Evolutionary conservation across 164 flowering plant species (phyloP), one percentile per base, ranked within the genome.

Genomic region (Houttuynia cordata): DNA sequence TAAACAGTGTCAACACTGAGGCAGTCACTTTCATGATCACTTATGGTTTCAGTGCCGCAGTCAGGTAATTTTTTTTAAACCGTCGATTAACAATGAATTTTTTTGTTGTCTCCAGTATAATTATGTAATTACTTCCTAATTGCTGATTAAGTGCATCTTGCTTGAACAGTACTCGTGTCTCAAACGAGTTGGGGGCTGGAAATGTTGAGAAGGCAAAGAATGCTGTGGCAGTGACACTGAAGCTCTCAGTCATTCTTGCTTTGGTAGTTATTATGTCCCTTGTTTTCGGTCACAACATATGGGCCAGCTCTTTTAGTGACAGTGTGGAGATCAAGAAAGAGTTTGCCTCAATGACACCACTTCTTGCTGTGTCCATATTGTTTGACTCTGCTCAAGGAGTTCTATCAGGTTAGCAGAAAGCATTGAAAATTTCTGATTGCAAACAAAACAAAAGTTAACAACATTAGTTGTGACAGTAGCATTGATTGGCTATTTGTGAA

Each of bases 161-260:
- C 23, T 53, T 47, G 25, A 47, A 56, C 83, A 91, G 97, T 78
- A 91, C 96, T 47, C 80, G 96, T 54, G 97, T 91, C 45, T 88
- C 96, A 5, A 91, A 91, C 70, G 97, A 88, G 68, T 62, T 91
- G 61, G 97, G 97, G 65, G 88, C 91, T 18, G 84, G 89, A 57
- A 74, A 78, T 65, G 65, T 70, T 3, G 69, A 74, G 5, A 45
- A 67, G 62, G 98, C 95, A 1, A 88, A 84, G 77, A 77, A 74
- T 34, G 94, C 93, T 10, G 81, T 81, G 83, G 63, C 52, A n/a
- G 86, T 81, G 60, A 78, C 88, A 18, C 75, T 91, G 51, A 83
- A 79, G 83, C 85, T 91, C 42, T 73, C 90, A 9, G 15, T 85
- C 19, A 8, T 83, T 55, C 78, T 81, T 59, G 96, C 80, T 9